A percentile compares a stretch with the other conserved stretches of the same genome.
These are phyloP conservation scores for Malus fusca DNA, from an alignment of 306 rosid genomes.

Conservation along the genomic window DNA sequence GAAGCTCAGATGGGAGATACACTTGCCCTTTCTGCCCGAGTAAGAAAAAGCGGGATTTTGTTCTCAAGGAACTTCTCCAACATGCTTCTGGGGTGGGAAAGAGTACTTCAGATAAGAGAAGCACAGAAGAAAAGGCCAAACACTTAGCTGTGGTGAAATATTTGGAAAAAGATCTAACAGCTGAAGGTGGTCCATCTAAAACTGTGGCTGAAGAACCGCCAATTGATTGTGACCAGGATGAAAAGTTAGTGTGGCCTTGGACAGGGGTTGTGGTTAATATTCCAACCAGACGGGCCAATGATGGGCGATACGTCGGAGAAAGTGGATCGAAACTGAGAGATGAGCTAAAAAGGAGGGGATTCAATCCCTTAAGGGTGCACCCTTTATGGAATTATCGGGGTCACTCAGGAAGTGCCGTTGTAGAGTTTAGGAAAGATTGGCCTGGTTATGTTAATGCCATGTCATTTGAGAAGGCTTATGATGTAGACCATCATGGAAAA, in stretches of 20 bases:
- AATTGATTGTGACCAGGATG: constrained; percentile 41
- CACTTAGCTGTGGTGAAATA: constrained; percentile 72
- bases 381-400: constrained; percentile 62
- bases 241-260: constrained; percentile 92
- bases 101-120: constrained; percentile 72
- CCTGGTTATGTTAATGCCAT: constrained; percentile 67
- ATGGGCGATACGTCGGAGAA: constrained; percentile 65
- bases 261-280: constrained; percentile 76
- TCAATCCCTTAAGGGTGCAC: constrained; percentile 62
- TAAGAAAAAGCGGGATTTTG: constrained; percentile 49
- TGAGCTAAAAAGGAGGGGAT: constrained; percentile 66
- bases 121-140: constrained; percentile 60
- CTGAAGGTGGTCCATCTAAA: constrained; percentile 41
- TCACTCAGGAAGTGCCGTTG: constrained; percentile 73
- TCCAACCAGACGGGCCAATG: constrained; percentile 54
- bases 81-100: constrained; percentile 94
- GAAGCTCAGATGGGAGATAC: constrained; percentile 44
- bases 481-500: constrained; percentile 66
- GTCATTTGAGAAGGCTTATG: constrained; percentile 79
- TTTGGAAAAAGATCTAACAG: constrained; percentile 48
- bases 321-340: constrained; percentile 92
- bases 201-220: constrained; percentile 33
- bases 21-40: constrained; percentile 76
- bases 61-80: constrained; percentile 58
- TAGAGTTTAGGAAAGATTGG: constrained; percentile 82